A percentile compares a stretch with the other conserved stretches of the same genome.
Conservation (phyloP, 2,329 filamentous ascomycete genomes). For the Fusarium albosuccineum region DNA sequence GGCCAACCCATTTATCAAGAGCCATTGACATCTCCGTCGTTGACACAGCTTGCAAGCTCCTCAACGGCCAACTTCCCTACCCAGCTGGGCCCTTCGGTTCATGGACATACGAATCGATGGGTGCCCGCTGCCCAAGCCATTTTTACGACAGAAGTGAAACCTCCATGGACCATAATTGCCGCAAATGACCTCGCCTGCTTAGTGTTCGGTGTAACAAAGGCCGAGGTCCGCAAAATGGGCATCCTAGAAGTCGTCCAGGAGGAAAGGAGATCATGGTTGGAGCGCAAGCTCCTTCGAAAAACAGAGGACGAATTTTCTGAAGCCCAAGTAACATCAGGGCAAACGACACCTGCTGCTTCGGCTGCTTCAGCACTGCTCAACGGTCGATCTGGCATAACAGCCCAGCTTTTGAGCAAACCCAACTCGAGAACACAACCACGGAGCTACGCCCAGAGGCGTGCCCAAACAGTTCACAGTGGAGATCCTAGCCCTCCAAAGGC, state of each 20-base stretch:
- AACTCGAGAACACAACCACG: constrained; percentile 68
- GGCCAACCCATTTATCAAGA: constrained; percentile 54
- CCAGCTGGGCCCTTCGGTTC: constrained; percentile 71
- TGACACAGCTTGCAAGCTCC: constrained; percentile 54
- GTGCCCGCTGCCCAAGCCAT: constrained; percentile 94
- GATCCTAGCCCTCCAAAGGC: constrained; percentile 69
- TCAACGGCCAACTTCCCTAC: constrained; percentile 59
- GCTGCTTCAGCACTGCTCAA: constrained; percentile 72
- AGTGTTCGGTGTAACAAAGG: constrained; percentile 98
- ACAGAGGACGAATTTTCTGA: constrained; percentile 52
- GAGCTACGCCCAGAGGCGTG: constrained; percentile 67
- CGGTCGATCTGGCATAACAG: constrained; percentile 82
- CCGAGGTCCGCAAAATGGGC: constrained; percentile 92
- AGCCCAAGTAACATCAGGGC: constrained; percentile 50
- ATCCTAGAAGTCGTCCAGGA: constrained; percentile 95
- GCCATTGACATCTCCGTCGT: constrained; percentile 58
- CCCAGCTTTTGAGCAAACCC: constrained; percentile 87
- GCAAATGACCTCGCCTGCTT: constrained; percentile 97
- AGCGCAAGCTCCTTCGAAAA: constrained; percentile 79
- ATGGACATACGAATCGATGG: constrained; percentile 91
- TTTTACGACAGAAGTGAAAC: constrained; percentile 91
- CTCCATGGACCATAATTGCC: constrained; percentile 95
- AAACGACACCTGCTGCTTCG: constrained; percentile 54
- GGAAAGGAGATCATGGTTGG: constrained; percentile 89
- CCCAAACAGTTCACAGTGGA: constrained; percentile 73